Evolutionary conservation across 768 basidiomycete genomes (phyloP).

Genomic region (Kwoniella dendrophila): DNA sequence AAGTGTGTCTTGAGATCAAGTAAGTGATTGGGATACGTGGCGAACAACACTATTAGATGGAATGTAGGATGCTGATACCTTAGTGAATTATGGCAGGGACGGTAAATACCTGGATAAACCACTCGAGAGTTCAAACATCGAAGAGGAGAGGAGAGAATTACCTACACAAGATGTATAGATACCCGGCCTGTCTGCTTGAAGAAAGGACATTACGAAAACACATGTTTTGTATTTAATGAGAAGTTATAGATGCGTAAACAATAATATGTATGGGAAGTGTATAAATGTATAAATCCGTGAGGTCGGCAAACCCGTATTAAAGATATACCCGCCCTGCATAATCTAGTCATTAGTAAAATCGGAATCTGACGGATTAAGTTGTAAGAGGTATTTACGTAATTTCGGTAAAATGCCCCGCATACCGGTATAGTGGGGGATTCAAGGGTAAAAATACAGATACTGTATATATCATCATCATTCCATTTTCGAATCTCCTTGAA

Average conservation of each 20-base stretch:
- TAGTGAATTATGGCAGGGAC: background rate
- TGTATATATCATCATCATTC: no score
- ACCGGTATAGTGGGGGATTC: slow-evolving; percentile 1
- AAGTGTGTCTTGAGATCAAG: slow-evolving; percentile 24
- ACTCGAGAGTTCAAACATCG: slow-evolving; percentile 2
- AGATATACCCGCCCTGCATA: background rate
- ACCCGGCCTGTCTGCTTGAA: background rate
- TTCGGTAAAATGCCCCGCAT: background rate
- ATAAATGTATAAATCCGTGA: no score
- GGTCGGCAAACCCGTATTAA: no score
- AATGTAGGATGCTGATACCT: background rate
- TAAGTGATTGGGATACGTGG: background rate
- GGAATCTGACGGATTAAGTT: background rate
- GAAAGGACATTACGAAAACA: background rate
- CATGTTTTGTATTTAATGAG: no score
- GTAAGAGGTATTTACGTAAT: background rate
- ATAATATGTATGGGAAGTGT: no score
- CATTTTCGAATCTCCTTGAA: no score
- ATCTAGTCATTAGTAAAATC: background rate
- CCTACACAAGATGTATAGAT: slow-evolving; percentile 12
- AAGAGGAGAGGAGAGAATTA: slow-evolving; percentile 6
- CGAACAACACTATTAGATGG: background rate
- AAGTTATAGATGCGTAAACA: no score
- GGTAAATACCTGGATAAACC: slow-evolving; percentile 18
- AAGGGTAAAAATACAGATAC: no score